Evolutionary conservation across 2,329 filamentous ascomycete genomes (phyloP), one percentile per base, ranked within the genome.

Genomic region (Chrysoporthe deuterocubensis): DNA sequence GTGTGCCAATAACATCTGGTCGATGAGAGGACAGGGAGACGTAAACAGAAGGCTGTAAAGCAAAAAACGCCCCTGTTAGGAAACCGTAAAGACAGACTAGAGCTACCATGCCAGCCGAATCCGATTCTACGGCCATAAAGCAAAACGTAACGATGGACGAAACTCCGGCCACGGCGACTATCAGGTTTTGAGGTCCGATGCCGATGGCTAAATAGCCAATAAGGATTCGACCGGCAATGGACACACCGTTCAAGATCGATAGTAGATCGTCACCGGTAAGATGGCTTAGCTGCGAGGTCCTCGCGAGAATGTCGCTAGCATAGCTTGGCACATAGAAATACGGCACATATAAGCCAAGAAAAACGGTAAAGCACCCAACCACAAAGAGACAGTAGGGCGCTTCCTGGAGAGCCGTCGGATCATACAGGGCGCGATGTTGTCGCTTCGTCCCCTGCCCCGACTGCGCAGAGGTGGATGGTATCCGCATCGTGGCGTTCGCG

Each of bases 401-500:
- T 43, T 71, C 68, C 32, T 13, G 54, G 40, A 72, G 61, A 1
- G 67, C 65, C 13, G 50, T 58, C 1, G 70, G 70, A 61, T 75
- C 71, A 5, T 75, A 66, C 6, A 76, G 43, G 16, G 59, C 59
- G 9, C 65, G 59, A 6, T 57, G 52, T 37, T n/a, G 52, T 32
- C 52, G 52, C 34, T 57, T 57, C 13, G 26, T 37, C 52, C 34
- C 14, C 52, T 7, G 4, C 34, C 52, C 52, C 5, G 58, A 37
- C 5, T 44, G 43, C 0, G 50, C 32, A 13, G 58, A 66, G 3
- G 57, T 37, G 40, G 58, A 50, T 1, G 65, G 65, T 7, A 59
- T 56, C 26, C 65, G 78, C 64, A 81, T 75, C n/a, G 81, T 79
- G 1, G 78, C 72, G 46, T 81, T 75, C 43, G 74, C 7, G 77